Base-by-base conservation (phyloP, 1,284 basidiomycete species). In the Malassezia brasiliensis region DNA sequence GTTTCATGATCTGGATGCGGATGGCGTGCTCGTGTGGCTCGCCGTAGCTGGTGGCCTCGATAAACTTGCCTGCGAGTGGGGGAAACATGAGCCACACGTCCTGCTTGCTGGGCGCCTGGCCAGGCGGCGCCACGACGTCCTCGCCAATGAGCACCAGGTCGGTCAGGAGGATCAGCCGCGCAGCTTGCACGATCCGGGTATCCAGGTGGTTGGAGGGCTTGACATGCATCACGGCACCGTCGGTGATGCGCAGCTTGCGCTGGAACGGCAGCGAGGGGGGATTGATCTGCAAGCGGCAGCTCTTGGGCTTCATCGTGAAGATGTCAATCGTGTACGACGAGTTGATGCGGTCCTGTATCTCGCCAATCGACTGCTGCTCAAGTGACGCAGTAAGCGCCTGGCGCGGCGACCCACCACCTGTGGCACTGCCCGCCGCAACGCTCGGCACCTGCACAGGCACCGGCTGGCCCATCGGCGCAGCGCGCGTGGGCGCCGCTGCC, bases 81-180 rank as follows among this genome's bases (percentile, higher is more conserved):
- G 94, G 94, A 77, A 94, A 99, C 61, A 86, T 83, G 49, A 99
- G 78, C 84, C 86, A 89, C 84, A 94, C 87, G 71, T 96, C 90
- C 17, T 52, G 48, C 25, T n/a, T 12, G 15, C 25, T 25, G 20
- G 32, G 47, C 38, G 52, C 60, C 53, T 10, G 62, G 36, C 8
- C 38, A 3, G 48, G 37, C 22, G 36, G n/a, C 6, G 34, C 6
- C n/a, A 37, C 22, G 61, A 68, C 60, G 37, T 69, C 62, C 57
- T 72, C 70, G 53, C 74, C 90, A 28, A 96, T 77, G 51, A 96
- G 78, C 75, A 96, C 88, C 15, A 96, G 78, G 71, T 98, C 93
- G 8, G 90, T 90, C 47, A 98, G 81, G 50, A 98, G 81, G 74
- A 89, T 88, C 50, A 98, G 78, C 69, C 90, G 87, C 15, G 50